These are phyloP conservation scores for Pascua guehoae DNA, from an alignment of 1,284 basidiomycete genomes.

Conservation along the genomic window DNA sequence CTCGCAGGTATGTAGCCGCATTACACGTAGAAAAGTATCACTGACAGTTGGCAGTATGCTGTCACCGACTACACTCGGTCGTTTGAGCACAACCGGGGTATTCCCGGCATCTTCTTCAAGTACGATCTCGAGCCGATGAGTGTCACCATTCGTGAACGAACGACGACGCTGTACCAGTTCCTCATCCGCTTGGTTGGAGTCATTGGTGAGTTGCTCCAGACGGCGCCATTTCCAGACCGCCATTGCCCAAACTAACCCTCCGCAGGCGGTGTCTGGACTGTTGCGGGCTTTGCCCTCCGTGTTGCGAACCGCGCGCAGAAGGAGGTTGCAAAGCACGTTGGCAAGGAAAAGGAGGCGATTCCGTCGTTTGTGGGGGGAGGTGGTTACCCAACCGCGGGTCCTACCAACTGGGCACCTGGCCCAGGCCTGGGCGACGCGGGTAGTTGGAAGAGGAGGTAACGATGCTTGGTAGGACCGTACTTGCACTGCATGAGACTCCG, in stretches of 20 bases:
- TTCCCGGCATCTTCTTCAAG: slow-evolving; percentile 94
- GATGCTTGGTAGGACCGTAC: too few species aligned
- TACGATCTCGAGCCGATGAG: slow-evolving; percentile 90
- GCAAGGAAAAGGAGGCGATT: slow-evolving; percentile 36
- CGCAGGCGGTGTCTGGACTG: slow-evolving; percentile 50
- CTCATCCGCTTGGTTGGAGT: slow-evolving; percentile 63
- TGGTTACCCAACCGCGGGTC: too few species aligned
- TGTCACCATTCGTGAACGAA: slow-evolving; percentile 80
- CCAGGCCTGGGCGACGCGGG: slow-evolving; percentile 1
- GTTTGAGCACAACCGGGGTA: slow-evolving; percentile 70
- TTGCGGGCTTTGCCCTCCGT: slow-evolving; percentile 46
- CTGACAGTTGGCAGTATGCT: slow-evolving; percentile 64
- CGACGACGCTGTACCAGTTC: slow-evolving; percentile 73
- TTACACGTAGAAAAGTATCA: too few species aligned
- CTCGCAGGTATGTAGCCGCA: slow-evolving; percentile 51
- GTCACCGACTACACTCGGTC: slow-evolving; percentile 87
- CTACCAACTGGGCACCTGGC: slow-evolving; percentile 14
- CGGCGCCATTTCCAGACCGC: neutral
- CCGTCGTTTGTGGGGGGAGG: slow-evolving; percentile 20
- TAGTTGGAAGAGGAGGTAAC: slow-evolving; percentile 23
- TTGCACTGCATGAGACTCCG: too few species aligned
- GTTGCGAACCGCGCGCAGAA: slow-evolving; percentile 46
- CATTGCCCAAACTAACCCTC: slow-evolving; percentile 1
- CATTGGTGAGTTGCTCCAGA: slow-evolving; percentile 29
- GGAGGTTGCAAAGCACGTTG: slow-evolving; percentile 36